Percentiles rank a stretch among this genome's conserved stretches.
phyloP scores from a whole-genome alignment of 805 yeast species.

The Scheffersomyces stipitis region DNA sequence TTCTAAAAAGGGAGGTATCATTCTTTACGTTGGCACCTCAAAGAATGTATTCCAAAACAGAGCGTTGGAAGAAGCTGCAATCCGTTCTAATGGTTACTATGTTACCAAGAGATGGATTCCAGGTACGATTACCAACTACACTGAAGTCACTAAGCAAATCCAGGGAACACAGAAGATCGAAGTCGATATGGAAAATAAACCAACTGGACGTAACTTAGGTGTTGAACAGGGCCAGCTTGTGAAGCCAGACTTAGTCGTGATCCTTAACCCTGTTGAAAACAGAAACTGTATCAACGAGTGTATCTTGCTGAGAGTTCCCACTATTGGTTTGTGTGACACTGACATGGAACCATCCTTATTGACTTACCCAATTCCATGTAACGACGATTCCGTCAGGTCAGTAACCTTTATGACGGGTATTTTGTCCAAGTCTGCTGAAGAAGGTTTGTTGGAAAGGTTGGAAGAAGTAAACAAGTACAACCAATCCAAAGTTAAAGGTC shows the following conservation, averaged over 20 bases:
- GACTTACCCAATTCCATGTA: slow-evolving; percentile 94
- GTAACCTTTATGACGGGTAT: slow-evolving; percentile 80
- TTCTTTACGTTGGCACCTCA: slow-evolving; percentile 82
- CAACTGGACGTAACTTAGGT: slow-evolving; percentile 57
- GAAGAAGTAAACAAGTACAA: slow-evolving; percentile 3
- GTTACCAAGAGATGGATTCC: slow-evolving; percentile 90
- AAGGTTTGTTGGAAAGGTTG: slow-evolving; percentile 65
- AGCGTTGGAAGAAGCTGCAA: slow-evolving; percentile 77
- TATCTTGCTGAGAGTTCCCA: slow-evolving; percentile 77
- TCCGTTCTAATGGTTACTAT: slow-evolving; percentile 73
- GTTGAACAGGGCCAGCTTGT: slow-evolving; percentile 54
- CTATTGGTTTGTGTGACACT: slow-evolving; percentile 91
- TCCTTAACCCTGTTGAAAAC: slow-evolving; percentile 87
- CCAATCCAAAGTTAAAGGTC: background rate
- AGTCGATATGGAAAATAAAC: slow-evolving; percentile 69
- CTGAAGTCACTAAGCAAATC: slow-evolving; percentile 61
- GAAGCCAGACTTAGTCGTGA: slow-evolving; percentile 85
- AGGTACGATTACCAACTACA: slow-evolving; percentile 86
- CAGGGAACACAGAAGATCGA: slow-evolving; percentile 42
- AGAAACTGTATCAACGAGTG: slow-evolving; percentile 81
- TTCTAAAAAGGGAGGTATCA: slow-evolving; percentile 79
- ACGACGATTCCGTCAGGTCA: slow-evolving; percentile 86
- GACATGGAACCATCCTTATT: slow-evolving; percentile 87
- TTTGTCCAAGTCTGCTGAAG: slow-evolving; percentile 79
- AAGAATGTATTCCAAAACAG: slow-evolving; percentile 65